phyloP scores from a whole-genome alignment of 2,329 filamentous ascomycete species.

The Curvularia sp. region DNA sequence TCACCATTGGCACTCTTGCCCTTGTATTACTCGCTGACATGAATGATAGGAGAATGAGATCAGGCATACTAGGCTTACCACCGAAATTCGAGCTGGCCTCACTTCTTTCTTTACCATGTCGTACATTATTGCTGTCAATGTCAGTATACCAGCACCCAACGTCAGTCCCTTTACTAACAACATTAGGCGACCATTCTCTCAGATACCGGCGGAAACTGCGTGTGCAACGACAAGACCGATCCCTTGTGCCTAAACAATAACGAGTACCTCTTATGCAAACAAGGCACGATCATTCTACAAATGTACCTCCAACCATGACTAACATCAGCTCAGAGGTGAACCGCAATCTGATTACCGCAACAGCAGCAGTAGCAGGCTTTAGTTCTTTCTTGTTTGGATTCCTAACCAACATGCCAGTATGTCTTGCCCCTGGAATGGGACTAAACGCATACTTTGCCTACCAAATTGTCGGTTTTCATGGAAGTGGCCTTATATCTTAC shows the following conservation, averaged over 20 bases:
- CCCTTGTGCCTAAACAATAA: slow-evolving; percentile 63
- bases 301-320: background rate
- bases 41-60: slow-evolving; percentile 68
- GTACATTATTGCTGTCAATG: slow-evolving; percentile 44
- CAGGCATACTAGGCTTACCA: slow-evolving; percentile 79
- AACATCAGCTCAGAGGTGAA: slow-evolving; percentile 59
- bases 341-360: slow-evolving; percentile 82
- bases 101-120: slow-evolving; percentile 68
- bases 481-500: slow-evolving; percentile 75
- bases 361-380: slow-evolving; percentile 79
- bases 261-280: slow-evolving; percentile 67
- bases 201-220: slow-evolving; percentile 76
- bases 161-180: slow-evolving; percentile 17
- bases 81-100: slow-evolving; percentile 81
- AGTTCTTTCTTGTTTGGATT: slow-evolving; percentile 81
- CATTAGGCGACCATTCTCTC: slow-evolving; percentile 47
- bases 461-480: slow-evolving; percentile 78
- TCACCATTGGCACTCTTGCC: background rate
- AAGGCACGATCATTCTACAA: slow-evolving; percentile 31
- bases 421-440: slow-evolving; percentile 51
- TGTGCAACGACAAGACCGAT: slow-evolving; percentile 61
- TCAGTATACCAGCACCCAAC: slow-evolving; percentile 9
- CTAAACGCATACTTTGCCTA: slow-evolving; percentile 89
- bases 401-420: slow-evolving; percentile 72
- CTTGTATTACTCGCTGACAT: slow-evolving; percentile 15